A percentile compares a stretch with the other conserved stretches of the same genome.
Conservation (phyloP, 129 eudicot species). For the Apium graveolens region DNA sequence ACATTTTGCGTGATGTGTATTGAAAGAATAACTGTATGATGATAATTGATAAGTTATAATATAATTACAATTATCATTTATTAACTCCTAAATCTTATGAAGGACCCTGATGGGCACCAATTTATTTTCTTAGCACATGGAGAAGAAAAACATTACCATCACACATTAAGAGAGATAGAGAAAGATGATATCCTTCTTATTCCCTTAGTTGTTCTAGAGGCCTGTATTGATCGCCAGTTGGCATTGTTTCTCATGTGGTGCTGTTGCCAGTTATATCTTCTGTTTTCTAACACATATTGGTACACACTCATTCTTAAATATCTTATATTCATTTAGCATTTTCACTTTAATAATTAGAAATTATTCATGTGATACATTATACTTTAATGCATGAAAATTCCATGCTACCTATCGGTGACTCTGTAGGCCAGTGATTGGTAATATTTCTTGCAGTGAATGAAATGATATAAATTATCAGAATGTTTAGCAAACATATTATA, state of each 20-base stretch:
- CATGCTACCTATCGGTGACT: background rate
- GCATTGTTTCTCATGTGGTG: background rate
- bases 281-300: background rate
- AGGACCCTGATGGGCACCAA: background rate
- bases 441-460: background rate
- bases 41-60: background rate
- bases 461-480: background rate
- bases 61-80: background rate
- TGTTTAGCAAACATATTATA: background rate
- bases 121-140: background rate
- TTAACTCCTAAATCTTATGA: background rate
- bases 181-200: background rate
- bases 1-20: background rate
- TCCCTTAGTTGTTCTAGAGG: background rate
- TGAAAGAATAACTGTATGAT: background rate
- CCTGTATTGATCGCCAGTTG: background rate
- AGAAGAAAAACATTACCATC: background rate
- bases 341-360: background rate
- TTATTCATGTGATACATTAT: background rate
- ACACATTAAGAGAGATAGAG: background rate
- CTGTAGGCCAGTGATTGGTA: background rate
- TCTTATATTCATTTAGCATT: background rate
- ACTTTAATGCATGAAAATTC: slow-evolving; percentile 1
- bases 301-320: background rate
- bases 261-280: slow-evolving; percentile 1